A percentile compares a stretch with the other conserved stretches of the same genome.
Conservation (phyloP, 2,329 filamentous ascomycete genomes). For the Phoma sp. region DNA sequence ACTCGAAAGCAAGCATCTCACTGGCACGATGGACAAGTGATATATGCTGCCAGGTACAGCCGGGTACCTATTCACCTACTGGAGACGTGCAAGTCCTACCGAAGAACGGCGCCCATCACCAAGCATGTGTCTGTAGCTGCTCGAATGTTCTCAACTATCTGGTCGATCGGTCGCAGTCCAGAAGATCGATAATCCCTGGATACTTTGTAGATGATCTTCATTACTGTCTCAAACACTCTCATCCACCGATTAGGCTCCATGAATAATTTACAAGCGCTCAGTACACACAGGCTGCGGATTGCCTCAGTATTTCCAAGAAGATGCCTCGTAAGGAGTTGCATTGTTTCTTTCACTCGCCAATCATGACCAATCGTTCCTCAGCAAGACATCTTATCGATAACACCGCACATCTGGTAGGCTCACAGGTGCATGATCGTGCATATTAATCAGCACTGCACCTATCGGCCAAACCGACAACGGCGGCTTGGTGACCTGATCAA, state of each 20-base stretch:
- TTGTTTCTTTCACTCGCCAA: background rate
- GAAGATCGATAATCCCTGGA: no score
- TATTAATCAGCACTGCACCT: background rate
- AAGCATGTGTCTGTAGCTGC: background rate
- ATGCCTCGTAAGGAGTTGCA: background rate
- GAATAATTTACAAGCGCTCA: no score
- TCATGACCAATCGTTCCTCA: background rate
- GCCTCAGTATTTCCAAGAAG: no score
- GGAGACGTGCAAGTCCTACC: background rate
- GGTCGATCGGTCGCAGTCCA: no score
- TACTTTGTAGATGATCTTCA: no score
- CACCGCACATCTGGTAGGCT: background rate
- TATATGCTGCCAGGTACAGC: conserved; percentile 3
- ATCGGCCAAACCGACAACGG: background rate
- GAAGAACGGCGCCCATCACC: background rate
- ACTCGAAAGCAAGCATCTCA: background rate
- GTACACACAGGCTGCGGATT: no score
- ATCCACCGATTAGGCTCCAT: no score
- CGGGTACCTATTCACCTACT: no score
- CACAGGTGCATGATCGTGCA: background rate
- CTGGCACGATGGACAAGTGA: background rate
- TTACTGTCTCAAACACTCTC: no score
- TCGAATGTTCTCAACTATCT: no score
- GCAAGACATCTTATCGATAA: background rate
- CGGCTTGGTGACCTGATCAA: background rate